phyloP scores from a whole-genome alignment of 495 filamentous ascomycete genomes.

The Cercophora samala region DNA sequence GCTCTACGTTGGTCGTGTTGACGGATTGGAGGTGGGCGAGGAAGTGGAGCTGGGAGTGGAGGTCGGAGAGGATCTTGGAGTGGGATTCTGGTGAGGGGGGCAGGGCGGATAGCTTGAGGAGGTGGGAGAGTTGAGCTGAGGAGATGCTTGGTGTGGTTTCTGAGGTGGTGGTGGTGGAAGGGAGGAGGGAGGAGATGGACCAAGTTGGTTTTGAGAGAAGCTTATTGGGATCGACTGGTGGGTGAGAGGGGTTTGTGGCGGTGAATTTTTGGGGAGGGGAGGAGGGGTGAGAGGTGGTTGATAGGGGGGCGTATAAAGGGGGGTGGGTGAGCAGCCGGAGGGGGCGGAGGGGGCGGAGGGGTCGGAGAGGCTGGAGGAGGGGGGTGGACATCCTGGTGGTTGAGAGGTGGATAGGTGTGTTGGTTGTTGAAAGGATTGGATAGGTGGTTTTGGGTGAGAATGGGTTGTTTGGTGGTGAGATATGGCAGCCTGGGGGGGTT shows the following conservation, averaged over 20 bases:
- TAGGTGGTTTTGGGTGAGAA: not conserved
- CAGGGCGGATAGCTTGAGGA: constrained; percentile 86
- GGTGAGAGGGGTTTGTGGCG: not conserved
- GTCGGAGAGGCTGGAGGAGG: constrained; percentile 1
- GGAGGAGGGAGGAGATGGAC: constrained; percentile 79
- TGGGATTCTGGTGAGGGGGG: constrained; percentile 52
- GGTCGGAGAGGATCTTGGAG: constrained; percentile 61
- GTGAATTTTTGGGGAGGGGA: constrained; percentile 6
- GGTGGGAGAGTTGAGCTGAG: constrained; percentile 62
- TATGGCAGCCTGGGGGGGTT: not conserved
- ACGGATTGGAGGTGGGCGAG: constrained; percentile 79
- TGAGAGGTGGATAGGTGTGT: not conserved
- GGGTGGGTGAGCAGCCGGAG: not conserved
- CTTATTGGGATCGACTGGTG: constrained; percentile 15
- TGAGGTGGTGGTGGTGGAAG: constrained; percentile 37
- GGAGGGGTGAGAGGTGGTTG: constrained; percentile 14
- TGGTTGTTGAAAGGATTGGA: no score
- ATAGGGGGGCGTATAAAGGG: not conserved
- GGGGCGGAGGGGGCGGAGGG: constrained; percentile 8
- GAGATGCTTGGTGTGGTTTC: constrained; percentile 35
- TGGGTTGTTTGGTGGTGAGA: not conserved
- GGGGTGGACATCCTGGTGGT: not conserved
- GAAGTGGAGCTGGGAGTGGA: constrained; percentile 84
- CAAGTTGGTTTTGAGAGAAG: constrained; percentile 73
- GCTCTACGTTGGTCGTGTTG: constrained; percentile 62